Percentiles rank a stretch among this genome's conserved stretches.
These are phyloP conservation scores for Notholithocarpus densiflorus DNA, from an alignment of 306 rosid species.

Conservation along the genomic window DNA sequence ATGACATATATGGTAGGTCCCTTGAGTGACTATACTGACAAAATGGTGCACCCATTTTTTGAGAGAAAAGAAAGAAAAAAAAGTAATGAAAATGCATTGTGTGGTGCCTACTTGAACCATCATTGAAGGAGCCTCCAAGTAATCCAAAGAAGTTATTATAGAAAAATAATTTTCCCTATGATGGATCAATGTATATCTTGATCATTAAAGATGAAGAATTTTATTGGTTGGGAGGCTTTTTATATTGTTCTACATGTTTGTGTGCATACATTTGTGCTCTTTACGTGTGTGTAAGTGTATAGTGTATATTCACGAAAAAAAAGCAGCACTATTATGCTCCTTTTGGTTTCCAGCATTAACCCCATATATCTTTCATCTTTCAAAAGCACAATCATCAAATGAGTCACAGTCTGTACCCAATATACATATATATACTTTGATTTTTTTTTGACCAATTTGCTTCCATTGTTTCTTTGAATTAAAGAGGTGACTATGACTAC, in stretches of 20 bases:
- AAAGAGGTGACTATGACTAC: background rate
- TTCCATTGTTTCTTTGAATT: background rate
- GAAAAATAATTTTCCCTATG: background rate
- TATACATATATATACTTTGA: background rate
- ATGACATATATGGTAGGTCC: background rate
- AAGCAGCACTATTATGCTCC: background rate
- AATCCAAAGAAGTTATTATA: constrained; percentile 6
- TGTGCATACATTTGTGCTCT: background rate
- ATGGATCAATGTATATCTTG: background rate
- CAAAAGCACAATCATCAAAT: background rate
- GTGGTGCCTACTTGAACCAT: constrained; percentile 19
- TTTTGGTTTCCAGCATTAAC: background rate
- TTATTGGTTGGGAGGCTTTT: background rate
- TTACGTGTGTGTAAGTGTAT: too few species aligned
- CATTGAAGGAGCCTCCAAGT: constrained; percentile 17
- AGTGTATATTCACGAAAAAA: background rate
- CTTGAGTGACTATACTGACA: constrained; percentile 12
- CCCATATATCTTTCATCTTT: background rate
- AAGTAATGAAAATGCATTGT: constrained; percentile 11
- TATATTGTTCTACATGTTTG: background rate
- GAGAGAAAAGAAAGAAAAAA: background rate
- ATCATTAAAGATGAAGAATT: background rate
- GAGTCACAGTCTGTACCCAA: background rate
- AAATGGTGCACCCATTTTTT: constrained; percentile 14
- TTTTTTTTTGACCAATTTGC: background rate